phyloP scores from a whole-genome alignment of 257 asterid species.

The Thymus quinquecostatus region DNA sequence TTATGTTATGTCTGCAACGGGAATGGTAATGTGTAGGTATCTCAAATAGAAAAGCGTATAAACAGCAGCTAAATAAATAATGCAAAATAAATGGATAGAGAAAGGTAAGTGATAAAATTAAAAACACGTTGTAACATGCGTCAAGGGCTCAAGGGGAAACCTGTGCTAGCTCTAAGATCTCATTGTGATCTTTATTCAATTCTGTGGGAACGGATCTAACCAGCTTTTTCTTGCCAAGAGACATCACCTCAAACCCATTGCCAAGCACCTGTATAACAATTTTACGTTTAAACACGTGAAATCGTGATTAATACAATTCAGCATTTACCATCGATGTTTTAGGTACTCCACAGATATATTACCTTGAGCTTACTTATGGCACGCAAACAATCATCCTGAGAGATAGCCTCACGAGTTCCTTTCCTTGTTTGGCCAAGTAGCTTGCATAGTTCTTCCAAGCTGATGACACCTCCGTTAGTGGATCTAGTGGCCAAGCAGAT shows the following conservation, averaged over 20 bases:
- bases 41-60: not conserved
- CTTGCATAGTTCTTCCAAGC: conserved; percentile 87
- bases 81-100: not conserved
- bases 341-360: not conserved
- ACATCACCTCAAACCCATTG: conserved; percentile 93
- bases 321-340: not conserved
- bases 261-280: conserved; percentile 72
- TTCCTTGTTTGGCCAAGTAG: conserved; percentile 79
- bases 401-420: conserved; percentile 81
- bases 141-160: conserved; percentile 41
- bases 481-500: conserved; percentile 89
- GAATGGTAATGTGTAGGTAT: not conserved
- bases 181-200: conserved; percentile 94
- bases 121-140: conserved; percentile 21
- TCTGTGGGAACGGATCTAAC: conserved; percentile 98
- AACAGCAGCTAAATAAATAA: conserved; percentile 2
- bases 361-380: conserved; percentile 99
- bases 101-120: conserved; percentile 3
- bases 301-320: not conserved
- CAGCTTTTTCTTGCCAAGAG: conserved; percentile 88
- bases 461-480: conserved; percentile 88
- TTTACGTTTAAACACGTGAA: not conserved
- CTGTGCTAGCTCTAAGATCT: conserved; percentile 97
- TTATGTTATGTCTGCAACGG: not conserved
- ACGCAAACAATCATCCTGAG: conserved; percentile 98